Base-by-base conservation (phyloP, 2,329 filamentous ascomycete genomes). In the Teratosphaeria nubilosa region DNA sequence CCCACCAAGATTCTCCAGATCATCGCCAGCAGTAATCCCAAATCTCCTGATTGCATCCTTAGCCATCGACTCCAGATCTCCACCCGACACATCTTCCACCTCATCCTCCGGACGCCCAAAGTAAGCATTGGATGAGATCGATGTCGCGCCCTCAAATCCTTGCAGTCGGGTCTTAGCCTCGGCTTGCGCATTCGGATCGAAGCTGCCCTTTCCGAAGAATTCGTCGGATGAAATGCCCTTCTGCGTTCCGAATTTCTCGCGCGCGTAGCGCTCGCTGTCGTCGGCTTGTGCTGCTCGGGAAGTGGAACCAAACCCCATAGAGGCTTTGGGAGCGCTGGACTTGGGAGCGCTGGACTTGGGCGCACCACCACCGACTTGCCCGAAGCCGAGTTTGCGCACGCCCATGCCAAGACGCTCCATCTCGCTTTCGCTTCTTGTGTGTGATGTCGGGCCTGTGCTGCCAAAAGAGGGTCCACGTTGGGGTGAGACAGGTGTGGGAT, bases 171-270 rank as follows among this genome's bases (percentile, higher is more conserved):
- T 80, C 78, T 95, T 95, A 66, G 94, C 92, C 77, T 96, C 92
- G 55, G 85, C 80, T 70, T 94, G 87, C 9, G 87, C 84, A 57
- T 80, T 80, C 41, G 91, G 85, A 71, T 99, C 91, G 74, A 86
- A 97, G 57, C 82, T 77, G 56, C 91, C 90, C 72, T 94, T 92
- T 68, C 92, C 91, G 71, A 99, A 99, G 80, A 95, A 99, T 72
- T 99, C 94, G 73, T 99, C 94, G 0, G 91, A 96, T 0, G 91
- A 96, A 65, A 99, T 99, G 66, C 89, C 89, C 79, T 97, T 97
- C 73, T 99, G 94, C 51, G 75, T 76, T 60, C 91, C 92, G 69
- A 99, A 99, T 74, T 96, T 96, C 69, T 83, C 78, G 68, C 89
- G 88, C 5, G 91, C 90, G 70, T 90, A 95, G 69, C 84, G 85